A percentile compares a stretch with the other conserved stretches of the same genome.
Conservation (phyloP, 345 rosid species). For the Bruguiera sexangula region DNA sequence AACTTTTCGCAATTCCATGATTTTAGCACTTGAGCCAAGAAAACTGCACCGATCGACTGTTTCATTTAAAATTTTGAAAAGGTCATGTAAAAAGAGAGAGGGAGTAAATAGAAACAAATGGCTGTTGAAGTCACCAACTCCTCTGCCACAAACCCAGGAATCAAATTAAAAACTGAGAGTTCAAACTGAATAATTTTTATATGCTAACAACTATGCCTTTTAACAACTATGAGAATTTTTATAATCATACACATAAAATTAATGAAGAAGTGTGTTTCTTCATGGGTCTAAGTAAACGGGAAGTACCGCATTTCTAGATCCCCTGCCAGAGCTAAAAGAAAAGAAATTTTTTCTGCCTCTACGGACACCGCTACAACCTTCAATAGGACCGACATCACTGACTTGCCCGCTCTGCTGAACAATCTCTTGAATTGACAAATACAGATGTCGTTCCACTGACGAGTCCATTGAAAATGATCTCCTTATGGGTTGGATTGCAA, state of each 20-base stretch:
- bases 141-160: constrained; percentile 13
- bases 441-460: constrained; percentile 55
- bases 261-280: not conserved
- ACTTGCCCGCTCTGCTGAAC: constrained; percentile 41
- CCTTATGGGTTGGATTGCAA: constrained; percentile 64
- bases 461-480: constrained; percentile 95
- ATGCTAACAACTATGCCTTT: constrained; percentile 29
- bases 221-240: constrained; percentile 28
- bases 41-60: constrained; percentile 1
- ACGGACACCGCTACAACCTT: constrained; percentile 43
- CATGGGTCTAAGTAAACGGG: constrained; percentile 64
- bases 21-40: not conserved
- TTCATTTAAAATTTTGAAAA: not conserved
- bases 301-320: constrained; percentile 58
- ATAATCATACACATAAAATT: constrained; percentile 8
- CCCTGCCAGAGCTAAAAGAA: constrained; percentile 64
- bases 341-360: constrained; percentile 65
- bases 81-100: no score
- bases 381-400: constrained; percentile 37
- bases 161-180: constrained; percentile 21
- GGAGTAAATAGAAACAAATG: constrained; percentile 9
- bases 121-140: constrained; percentile 19
- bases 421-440: constrained; percentile 54
- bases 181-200: constrained; percentile 19
- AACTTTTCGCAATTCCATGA: no score